A percentile compares a stretch with the other conserved stretches of the same genome.
These are phyloP conservation scores for Sporisorium scitamineum DNA, from an alignment of 1,284 basidiomycete genomes.

Conservation along the genomic window DNA sequence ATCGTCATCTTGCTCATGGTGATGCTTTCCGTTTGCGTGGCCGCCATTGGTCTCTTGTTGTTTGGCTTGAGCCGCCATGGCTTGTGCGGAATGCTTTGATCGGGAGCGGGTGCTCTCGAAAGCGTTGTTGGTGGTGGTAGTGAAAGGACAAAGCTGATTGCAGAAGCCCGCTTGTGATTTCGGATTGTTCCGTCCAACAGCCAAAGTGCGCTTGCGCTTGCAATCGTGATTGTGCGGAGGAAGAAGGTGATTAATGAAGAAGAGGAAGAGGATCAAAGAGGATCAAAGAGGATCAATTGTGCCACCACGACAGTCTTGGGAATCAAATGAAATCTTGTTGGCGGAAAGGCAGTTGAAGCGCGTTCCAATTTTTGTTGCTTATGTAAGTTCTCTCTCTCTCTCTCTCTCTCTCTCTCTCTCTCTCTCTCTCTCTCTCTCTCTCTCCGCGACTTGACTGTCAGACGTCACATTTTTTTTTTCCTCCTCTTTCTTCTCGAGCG, in stretches of 20 bases:
- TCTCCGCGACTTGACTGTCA: too few relatives aligned
- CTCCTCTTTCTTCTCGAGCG: background rate
- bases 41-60: slow-evolving; percentile 8
- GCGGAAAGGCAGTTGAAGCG: background rate
- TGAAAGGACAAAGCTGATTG: background rate
- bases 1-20: slow-evolving; percentile 24
- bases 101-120: background rate
- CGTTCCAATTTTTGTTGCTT: slow-evolving; percentile 8
- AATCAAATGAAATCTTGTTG: background rate
- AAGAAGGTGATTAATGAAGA: background rate
- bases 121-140: slow-evolving; percentile 1
- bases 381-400: slow-evolving; percentile 7
- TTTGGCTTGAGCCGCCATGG: slow-evolving; percentile 19
- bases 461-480: slow-evolving; percentile 4
- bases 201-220: background rate
- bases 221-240: slow-evolving; percentile 3
- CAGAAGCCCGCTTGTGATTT: background rate
- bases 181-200: slow-evolving; percentile 1
- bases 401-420: too few relatives aligned
- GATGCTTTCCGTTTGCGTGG: slow-evolving; percentile 20
- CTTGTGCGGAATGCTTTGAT: slow-evolving; percentile 6
- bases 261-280: too few relatives aligned
- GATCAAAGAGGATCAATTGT: background rate
- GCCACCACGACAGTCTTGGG: background rate
- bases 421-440: too few relatives aligned